Base-by-base conservation (phyloP, 23 red algal genomes). In the Chondrus crispus region DNA sequence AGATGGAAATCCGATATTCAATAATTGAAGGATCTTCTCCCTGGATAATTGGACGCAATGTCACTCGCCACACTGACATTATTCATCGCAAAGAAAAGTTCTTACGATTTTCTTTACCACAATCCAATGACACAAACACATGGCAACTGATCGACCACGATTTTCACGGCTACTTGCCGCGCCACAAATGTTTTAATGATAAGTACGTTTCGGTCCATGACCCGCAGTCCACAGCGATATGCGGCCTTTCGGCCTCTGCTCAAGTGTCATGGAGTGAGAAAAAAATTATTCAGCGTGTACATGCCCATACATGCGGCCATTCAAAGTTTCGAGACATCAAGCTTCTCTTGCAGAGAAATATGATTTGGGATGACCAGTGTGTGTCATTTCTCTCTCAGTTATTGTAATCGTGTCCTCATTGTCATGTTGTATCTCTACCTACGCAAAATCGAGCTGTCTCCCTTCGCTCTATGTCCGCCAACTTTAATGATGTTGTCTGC, bases 11-110 rank as follows among this genome's bases (percentile, higher is more conserved):
- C 1, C 26, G 38, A 24, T 37, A 44, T 40, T 11, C 43, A 1
- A 1, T 77, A 26, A 46, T 77, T 42, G 1, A 77, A 77, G 11
- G 1, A 42, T 77, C 71, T 26, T 44, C 1, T 35, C 71, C 1
- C 32, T 77, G 71, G 71, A 42, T 77, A 39, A 77, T 77, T 46
- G 71, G 71, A 42, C 71, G 71, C 44, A 77, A 77, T 77, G 2
- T 42, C 13, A 77, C 71, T 77, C 26, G 26, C n/a, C 22, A 77
- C 10, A 24, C 0, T 48, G 43, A 77, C 38, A 1, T 77, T 42
- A 46, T 77, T 42, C 71, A 77, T 20, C 9, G n/a, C 26, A 0
- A 46, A 39, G 71, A 2, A 42, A 42, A 77, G 9, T 48, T 39
- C 1, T 2, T 77, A 38, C 71, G 43, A 20, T 77, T 2, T 10